These are phyloP conservation scores for Talaromyces stipitatus DNA, from an alignment of 495 filamentous ascomycete genomes.

Conservation along the genomic window DNA sequence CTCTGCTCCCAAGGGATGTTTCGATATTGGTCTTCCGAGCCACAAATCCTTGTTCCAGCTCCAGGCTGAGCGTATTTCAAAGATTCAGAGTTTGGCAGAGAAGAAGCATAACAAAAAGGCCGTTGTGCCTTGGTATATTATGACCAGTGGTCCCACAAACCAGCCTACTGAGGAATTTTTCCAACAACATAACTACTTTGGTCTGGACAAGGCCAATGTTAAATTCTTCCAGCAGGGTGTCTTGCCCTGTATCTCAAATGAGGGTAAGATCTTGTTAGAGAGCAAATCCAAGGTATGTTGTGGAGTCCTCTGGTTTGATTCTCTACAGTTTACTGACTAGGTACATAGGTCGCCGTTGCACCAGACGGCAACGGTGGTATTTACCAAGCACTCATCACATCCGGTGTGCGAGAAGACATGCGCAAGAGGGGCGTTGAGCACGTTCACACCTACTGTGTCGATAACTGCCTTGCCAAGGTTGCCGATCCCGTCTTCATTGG, in stretches of 20 bases:
- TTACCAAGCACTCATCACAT: constrained; percentile 82
- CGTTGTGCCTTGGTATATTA: constrained; percentile 95
- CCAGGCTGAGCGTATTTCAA: constrained; percentile 86
- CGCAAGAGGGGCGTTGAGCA: constrained; percentile 82
- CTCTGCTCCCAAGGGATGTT: constrained; percentile 94
- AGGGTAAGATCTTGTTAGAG: constrained; percentile 94
- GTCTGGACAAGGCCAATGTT: constrained; percentile 76
- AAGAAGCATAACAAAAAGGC: constrained; percentile 61
- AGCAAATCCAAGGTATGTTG: constrained; percentile 67
- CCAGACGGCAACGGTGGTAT: constrained; percentile 98
- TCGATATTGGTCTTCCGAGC: constrained; percentile 87
- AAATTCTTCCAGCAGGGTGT: constrained; percentile 95
- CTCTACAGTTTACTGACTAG: constrained; percentile 9
- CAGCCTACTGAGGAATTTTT: constrained; percentile 91
- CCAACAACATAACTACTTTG: constrained; percentile 81
- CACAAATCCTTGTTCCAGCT: constrained; percentile 95
- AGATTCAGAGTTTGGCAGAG: constrained; percentile 75
- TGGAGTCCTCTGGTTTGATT: not conserved
- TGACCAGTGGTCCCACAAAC: constrained; percentile 97
- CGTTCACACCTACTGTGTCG: constrained; percentile 95
- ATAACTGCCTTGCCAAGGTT: constrained; percentile 98
- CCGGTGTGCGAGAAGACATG: constrained; percentile 84
- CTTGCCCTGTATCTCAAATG: constrained; percentile 93
- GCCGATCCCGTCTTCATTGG: constrained; percentile 95
- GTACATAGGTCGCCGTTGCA: constrained; percentile 69